Evolutionary conservation across 2,329 filamentous ascomycete species (phyloP), one percentile per base, ranked within the genome.

Genomic region (Fusarium musae): DNA sequence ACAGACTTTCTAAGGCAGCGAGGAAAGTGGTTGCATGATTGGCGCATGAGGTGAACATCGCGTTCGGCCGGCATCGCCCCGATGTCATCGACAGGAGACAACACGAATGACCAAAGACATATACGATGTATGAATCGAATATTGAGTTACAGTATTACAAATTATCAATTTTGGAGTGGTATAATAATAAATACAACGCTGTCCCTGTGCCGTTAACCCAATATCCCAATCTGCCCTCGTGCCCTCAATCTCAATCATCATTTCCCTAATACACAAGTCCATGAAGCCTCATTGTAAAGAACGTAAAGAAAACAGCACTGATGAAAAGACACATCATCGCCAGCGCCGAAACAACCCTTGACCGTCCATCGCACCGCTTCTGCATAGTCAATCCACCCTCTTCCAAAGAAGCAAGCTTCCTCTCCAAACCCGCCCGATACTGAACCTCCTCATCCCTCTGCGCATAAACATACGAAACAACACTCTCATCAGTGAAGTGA

Each of bases 401-500:
- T 7, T 69, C 66, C 30, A 69, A 30, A 11, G 59, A 65, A 9
- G 66, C 52, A 4, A 69, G 44, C 34, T 69, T 69, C 3, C 36
- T 46, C 28, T 58, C 43, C 3, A 69, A 16, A 2, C 59, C 66
- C 8, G 30, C 36, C 19, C 26, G 50, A 23, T 69, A 69, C 10
- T 69, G 11, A 16, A 17, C 4, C 13, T 69, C 50, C 7, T 63
- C 12, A 1, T 64, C 23, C 23, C 16, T 9, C 11, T 43, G 52
- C 5, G 32, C 23, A n/a, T 69, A 53, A 13, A 28, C 16, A 13
- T 69, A 68, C 3, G 66, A 65, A 3, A 69, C 19, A 26, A 70
- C 40, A 23, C 42, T 49, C 47, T 70, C 67, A 23, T 73, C 69
- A 17, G 69, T 72, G 3, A 69, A 72, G 6, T 54, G 54, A 21